These are phyloP conservation scores for Sordariomycetes sp. DNA, from an alignment of 2,329 filamentous ascomycete species.

Conservation along the genomic window DNA sequence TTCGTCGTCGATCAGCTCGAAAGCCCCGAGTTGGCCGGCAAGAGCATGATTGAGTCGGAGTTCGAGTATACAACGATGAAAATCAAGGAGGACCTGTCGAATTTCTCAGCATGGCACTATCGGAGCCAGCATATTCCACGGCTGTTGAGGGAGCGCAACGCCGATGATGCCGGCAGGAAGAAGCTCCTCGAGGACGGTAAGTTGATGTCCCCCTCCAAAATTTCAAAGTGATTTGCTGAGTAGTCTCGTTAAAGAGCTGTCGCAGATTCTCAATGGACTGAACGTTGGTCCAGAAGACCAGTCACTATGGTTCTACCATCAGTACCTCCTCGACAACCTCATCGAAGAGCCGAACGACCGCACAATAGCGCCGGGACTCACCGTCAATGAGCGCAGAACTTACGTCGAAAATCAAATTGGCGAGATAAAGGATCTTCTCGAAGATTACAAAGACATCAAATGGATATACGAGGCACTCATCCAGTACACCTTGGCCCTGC, in stretches of 20 bases:
- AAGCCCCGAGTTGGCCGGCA: constrained; percentile 36
- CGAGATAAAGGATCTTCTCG: constrained; percentile 57
- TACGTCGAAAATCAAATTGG: constrained; percentile 65
- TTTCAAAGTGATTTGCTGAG: background rate
- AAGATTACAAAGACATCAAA: constrained; percentile 55
- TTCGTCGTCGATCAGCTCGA: constrained; percentile 71
- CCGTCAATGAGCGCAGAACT: constrained; percentile 47
- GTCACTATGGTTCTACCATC: constrained; percentile 95
- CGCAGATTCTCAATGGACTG: constrained; percentile 65
- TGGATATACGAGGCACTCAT: constrained; percentile 86
- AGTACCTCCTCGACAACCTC: constrained; percentile 69
- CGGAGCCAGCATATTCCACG: constrained; percentile 75
- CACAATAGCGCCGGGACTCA: constrained; percentile 57
- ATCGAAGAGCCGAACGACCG: constrained; percentile 36
- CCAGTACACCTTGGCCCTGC: constrained; percentile 57
- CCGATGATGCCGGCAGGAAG: constrained; percentile 52
- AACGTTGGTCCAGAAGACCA: constrained; percentile 91
- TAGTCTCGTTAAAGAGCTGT: constrained; percentile 49
- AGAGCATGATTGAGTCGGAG: constrained; percentile 67
- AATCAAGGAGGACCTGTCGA: constrained; percentile 77
- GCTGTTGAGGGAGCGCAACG: constrained; percentile 61
- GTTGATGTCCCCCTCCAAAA: constrained; percentile 6
- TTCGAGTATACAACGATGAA: constrained; percentile 87
- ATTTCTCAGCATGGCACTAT: constrained; percentile 96
- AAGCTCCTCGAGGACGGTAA: constrained; percentile 63